phyloP scores from a whole-genome alignment of 768 basidiomycete genomes.

The Leccinum obscurum region DNA sequence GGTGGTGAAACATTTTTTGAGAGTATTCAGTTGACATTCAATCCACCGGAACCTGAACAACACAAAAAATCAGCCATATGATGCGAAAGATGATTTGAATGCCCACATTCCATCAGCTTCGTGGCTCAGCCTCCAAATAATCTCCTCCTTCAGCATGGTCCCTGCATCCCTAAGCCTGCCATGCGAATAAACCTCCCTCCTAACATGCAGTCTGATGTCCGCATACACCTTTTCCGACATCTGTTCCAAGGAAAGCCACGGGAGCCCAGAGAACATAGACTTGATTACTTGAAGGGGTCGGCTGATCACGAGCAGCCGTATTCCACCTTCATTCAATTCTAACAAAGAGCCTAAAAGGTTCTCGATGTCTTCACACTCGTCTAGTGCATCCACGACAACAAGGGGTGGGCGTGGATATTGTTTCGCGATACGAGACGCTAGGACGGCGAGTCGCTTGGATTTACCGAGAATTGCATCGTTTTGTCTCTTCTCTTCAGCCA shows the following conservation, averaged over 20 bases:
- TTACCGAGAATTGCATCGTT: neutral
- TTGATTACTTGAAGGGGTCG: conserved; percentile 8
- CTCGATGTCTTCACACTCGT: conserved; percentile 17
- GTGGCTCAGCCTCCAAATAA: neutral
- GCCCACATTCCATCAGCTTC: conserved; percentile 15
- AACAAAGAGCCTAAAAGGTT: conserved; percentile 1
- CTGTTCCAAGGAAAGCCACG: conserved; percentile 5
- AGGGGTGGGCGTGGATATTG: neutral
- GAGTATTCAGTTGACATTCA: neutral
- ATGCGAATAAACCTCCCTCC: conserved; percentile 8
- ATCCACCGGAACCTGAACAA: neutral
- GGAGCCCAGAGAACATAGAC: neutral
- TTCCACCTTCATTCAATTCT: neutral
- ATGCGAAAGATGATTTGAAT: neutral
- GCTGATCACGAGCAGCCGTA: conserved; percentile 14
- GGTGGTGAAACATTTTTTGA: neutral
- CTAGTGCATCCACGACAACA: conserved; percentile 16
- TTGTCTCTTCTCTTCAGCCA: neutral
- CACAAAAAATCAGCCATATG: neutral
- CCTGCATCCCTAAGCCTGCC: conserved; percentile 2
- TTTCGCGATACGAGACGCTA: neutral
- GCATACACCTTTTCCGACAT: conserved; percentile 1
- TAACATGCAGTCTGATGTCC: conserved; percentile 11
- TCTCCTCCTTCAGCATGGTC: conserved; percentile 5
- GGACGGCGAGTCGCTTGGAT: neutral